Conservation (phyloP, 306 rosid genomes). For the Herpetospermum pedunculosum region DNA sequence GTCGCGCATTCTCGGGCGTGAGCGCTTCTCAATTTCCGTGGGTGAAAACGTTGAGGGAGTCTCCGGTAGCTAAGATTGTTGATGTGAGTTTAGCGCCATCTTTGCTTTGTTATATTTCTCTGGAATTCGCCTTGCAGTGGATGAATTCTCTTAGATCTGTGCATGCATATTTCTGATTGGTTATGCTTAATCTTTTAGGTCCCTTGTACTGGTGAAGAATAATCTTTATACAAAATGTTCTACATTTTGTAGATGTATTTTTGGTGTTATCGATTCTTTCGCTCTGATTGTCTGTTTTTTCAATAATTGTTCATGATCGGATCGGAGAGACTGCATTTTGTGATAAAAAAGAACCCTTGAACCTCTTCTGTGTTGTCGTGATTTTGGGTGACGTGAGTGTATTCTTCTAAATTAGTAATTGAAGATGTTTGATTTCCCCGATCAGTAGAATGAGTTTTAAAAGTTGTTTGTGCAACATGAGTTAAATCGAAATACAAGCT, state of each 20-base stretch:
- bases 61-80: constrained; percentile 57
- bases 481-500: background rate
- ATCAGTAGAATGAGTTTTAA: background rate
- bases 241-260: background rate
- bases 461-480: background rate
- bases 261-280: background rate
- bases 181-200: background rate
- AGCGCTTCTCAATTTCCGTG: constrained; percentile 84
- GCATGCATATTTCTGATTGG: background rate
- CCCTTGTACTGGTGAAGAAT: background rate
- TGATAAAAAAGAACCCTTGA: background rate
- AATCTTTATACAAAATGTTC: background rate
- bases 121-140: background rate
- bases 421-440: background rate
- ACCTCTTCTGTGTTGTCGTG: background rate
- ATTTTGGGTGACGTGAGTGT: background rate
- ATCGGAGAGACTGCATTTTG: background rate
- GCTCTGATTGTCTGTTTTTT: background rate
- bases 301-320: background rate
- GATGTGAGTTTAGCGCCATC: constrained; percentile 50
- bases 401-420: background rate
- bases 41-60: constrained; percentile 73
- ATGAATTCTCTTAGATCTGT: background rate
- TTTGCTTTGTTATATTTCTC: background rate
- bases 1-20: constrained; percentile 71